Evolutionary conservation across 129 eudicot species (phyloP), one percentile per base, ranked within the genome.

Genomic region (Cynara cardunculus): DNA sequence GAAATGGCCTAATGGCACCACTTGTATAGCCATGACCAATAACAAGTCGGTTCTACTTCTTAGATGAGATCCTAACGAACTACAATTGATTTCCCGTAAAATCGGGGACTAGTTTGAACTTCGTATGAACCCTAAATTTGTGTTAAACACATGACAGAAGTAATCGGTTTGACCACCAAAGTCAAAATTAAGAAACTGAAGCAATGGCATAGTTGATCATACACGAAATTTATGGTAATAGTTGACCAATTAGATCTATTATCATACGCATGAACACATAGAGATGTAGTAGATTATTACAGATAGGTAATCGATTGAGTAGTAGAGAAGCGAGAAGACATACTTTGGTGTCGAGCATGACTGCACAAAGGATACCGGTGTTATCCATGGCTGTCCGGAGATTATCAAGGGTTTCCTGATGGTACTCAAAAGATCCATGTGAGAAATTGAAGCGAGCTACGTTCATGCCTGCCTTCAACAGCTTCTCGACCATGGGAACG

Each of bases 341-440:
- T 56, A 79, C 93, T 84, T 89, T 89, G 16, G 93, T 87, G 66
- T 89, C 93, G 16, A 89, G 80, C 93, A 89, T 89, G 26, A 89
- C 93, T 10, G 93, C 90, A 75, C 93, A 89, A 3, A 87, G 87
- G 25, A 85, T 82, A 34, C 83, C 84, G 7, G 90, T 87, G 22
- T 89, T 87, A 13, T 39, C 82, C 84, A 89, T 78, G 25, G 93
- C 93, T 2, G 86, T 62, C 0, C 81, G 71, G 5, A 89, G 83
- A 37, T 89, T 89, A 73, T 85, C 83, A 1, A 89, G 84, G 3
- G 93, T 89, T 35, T 89, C 90, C 78, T 87, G 88, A 64, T 89
- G 93, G 66, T 89, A 89, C 24, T 80, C 83, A 6, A 87, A 89
- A 18, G 86, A 85, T 5, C 93, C 90, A 72, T 89, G 93, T 0